Percentiles rank a stretch among this genome's conserved stretches.
These are phyloP conservation scores for Paracamarosporium sp. DNA, from an alignment of 2,329 filamentous ascomycete genomes.

Conservation along the genomic window DNA sequence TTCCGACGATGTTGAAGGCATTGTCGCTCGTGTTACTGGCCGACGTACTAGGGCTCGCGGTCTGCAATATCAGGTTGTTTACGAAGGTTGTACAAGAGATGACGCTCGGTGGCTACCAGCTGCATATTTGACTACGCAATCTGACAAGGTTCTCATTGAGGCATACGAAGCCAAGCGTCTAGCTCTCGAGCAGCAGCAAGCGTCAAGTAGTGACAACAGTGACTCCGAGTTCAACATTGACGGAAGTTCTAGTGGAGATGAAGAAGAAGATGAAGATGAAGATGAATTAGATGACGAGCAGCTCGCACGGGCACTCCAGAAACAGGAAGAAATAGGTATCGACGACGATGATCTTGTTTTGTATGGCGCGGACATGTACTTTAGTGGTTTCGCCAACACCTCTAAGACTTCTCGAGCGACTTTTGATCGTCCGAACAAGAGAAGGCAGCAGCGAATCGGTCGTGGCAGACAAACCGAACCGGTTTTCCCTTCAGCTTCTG, in stretches of 20 bases:
- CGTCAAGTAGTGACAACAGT: slow-evolving; percentile 24
- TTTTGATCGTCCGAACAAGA: slow-evolving; percentile 35
- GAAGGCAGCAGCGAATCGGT: slow-evolving; percentile 22
- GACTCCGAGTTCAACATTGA: slow-evolving; percentile 27
- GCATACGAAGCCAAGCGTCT: slow-evolving; percentile 28
- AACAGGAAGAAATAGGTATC: slow-evolving; percentile 69
- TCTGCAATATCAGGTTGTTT: slow-evolving; percentile 60
- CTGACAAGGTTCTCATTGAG: slow-evolving; percentile 34
- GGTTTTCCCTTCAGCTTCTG: slow-evolving; percentile 60
- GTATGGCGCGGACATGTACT: slow-evolving; percentile 57
- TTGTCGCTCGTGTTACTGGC: slow-evolving; percentile 52
- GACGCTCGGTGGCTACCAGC: slow-evolving; percentile 59
- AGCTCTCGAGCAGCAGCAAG: background rate
- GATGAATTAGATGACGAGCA: slow-evolving; percentile 62
- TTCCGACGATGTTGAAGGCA: slow-evolving; percentile 54
- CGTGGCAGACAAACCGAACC: slow-evolving; percentile 21
- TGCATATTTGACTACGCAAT: slow-evolving; percentile 26
- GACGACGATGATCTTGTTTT: slow-evolving; percentile 65
- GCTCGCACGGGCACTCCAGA: slow-evolving; percentile 66
- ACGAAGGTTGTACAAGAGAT: slow-evolving; percentile 51
- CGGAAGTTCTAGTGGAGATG: slow-evolving; percentile 46
- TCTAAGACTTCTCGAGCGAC: slow-evolving; percentile 16
- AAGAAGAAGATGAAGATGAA: slow-evolving; percentile 51
- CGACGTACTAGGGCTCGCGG: slow-evolving; percentile 54
- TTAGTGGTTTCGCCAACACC: slow-evolving; percentile 35